Base-by-base conservation (phyloP, 2,329 filamentous ascomycete genomes). In the Trichoderma oligosporum region DNA sequence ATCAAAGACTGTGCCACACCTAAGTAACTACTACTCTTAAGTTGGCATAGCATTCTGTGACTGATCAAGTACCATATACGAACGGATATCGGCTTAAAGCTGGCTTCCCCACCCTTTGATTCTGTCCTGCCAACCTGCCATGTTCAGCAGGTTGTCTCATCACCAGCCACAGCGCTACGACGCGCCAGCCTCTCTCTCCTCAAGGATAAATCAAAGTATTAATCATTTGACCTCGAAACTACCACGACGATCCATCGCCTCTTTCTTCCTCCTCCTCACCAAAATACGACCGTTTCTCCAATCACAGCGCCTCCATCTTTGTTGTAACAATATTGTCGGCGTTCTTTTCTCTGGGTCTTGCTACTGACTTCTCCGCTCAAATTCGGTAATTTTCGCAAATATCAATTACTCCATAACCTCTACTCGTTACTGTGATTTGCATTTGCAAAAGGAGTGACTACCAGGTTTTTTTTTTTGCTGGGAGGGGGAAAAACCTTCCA, bases 101-200 rank as follows among this genome's bases (percentile, higher is more conserved):
- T n/a, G n/a, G n/a, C n/a, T n/a, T n/a, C n/a, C n/a, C 29, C 24
- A 25, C 14, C 33, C 29, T 11, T 36, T 14, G 44, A 22, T 38
- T 25, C 27, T 18, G 9, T 31, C 6, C 27, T 11, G 27, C 27
- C 27, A 6, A 6, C 27, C 27, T 38, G 16, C 35, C 35, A n/a
- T n/a, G n/a, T n/a, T n/a, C n/a, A n/a, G n/a, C n/a, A n/a, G 12
- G 4, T 18, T 36, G n/a, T 14, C 38, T 20, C 18, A 16, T 33
- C 56, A 56, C 57, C 29, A 59, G 51, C 52, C 57, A 59, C 57
- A 44, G 33, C 44, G 35, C 35, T 56, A 20, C 33, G 51, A 59
- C 57, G 52, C 57, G 57, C 53, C 53, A 56, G 44, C 53, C 44
- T 39, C 44, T 31, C 24, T 42, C 24, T 14, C 31, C 29, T 31